These are phyloP conservation scores for Cylindricascospora bacillispora DNA, from an alignment of 1,139 yeast species.

Conservation along the genomic window DNA sequence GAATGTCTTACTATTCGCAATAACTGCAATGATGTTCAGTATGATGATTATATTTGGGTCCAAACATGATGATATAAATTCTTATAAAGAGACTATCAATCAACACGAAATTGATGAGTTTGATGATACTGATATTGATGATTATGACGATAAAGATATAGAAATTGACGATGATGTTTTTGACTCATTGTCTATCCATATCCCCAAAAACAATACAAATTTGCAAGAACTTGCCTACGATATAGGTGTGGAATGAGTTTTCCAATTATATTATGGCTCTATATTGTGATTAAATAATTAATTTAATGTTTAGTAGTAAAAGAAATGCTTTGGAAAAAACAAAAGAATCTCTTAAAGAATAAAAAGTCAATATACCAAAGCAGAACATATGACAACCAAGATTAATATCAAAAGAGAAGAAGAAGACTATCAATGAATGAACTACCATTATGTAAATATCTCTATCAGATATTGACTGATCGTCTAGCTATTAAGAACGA, in stretches of 20 bases:
- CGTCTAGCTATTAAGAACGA: too few relatives aligned
- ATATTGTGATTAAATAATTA: too few relatives aligned
- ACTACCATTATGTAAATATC: not conserved
- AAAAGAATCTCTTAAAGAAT: too few relatives aligned
- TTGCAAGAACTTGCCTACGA: slow-evolving; percentile 3
- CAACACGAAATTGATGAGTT: not conserved
- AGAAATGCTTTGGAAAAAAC: too few relatives aligned
- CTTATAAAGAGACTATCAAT: too few relatives aligned
- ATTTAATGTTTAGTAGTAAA: too few relatives aligned
- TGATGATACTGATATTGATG: slow-evolving; percentile 3
- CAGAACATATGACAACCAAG: too few relatives aligned
- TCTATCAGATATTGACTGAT: not conserved
- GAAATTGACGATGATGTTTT: slow-evolving; percentile 3
- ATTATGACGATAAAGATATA: slow-evolving; percentile 4
- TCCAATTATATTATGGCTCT: too few relatives aligned
- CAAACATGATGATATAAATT: too few relatives aligned
- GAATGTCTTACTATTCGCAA: slow-evolving; percentile 5
- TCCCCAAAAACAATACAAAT: slow-evolving; percentile 2
- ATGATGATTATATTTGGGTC: slow-evolving; percentile 5
- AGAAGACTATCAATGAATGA: too few relatives aligned
- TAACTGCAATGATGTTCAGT: slow-evolving; percentile 5
- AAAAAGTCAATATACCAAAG: too few relatives aligned
- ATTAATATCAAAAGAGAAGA: too few relatives aligned
- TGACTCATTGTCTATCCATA: slow-evolving; percentile 2
- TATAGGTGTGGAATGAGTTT: slow-evolving; percentile 2